Evolutionary conservation across 768 basidiomycete genomes (phyloP).

Genomic region (Pisolithus marmoratus): DNA sequence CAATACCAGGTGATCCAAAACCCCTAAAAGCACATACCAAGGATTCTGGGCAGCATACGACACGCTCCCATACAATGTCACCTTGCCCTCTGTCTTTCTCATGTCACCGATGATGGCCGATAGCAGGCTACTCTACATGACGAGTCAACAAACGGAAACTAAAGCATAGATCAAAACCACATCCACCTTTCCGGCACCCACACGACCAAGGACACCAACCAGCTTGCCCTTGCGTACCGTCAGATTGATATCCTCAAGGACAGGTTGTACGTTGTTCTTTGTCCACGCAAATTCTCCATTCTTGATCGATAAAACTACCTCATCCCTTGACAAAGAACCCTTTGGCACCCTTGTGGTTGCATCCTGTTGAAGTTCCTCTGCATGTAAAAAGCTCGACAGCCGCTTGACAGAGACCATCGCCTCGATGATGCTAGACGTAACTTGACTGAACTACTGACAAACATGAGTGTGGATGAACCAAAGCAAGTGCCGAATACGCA

Average conservation of each 20-base stretch:
- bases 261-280: constrained; percentile 45
- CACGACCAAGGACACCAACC: constrained; percentile 79
- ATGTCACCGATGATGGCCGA: constrained; percentile 87
- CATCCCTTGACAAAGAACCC: constrained; percentile 43
- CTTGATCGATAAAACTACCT: constrained; percentile 64
- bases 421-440: constrained; percentile 79
- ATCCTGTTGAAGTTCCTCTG: constrained; percentile 76
- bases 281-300: constrained; percentile 84
- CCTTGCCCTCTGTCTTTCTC: constrained; percentile 67
- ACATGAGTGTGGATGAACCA: not conserved
- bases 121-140: constrained; percentile 57
- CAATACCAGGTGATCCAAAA: not conserved
- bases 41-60: constrained; percentile 87
- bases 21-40: constrained; percentile 46
- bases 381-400: constrained; percentile 66
- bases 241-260: constrained; percentile 74
- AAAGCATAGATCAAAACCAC: not conserved
- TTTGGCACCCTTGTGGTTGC: constrained; percentile 53
- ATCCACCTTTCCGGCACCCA: constrained; percentile 82
- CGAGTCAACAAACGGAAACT: not conserved
- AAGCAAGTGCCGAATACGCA: constrained; percentile 22
- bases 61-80: constrained; percentile 61
- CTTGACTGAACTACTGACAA: constrained; percentile 51
- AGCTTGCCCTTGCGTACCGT: constrained; percentile 78
- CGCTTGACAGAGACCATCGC: constrained; percentile 80